Conservation (phyloP, 2,329 filamentous ascomycete species). For the Botrytis fragariae region DNA sequence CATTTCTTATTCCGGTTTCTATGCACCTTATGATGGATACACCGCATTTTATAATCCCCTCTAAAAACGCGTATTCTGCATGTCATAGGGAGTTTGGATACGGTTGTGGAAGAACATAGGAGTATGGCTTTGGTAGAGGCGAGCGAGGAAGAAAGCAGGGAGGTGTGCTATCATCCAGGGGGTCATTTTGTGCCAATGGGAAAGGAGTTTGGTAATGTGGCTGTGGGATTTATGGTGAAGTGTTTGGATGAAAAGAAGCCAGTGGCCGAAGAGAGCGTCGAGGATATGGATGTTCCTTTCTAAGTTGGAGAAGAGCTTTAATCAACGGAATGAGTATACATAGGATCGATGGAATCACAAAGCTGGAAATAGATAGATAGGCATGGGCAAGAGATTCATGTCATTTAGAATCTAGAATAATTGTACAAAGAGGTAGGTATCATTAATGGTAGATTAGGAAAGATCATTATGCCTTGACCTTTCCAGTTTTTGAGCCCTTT, state of each 20-base stretch:
- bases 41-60: conserved; percentile 70
- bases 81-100: conserved; percentile 79
- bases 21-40: conserved; percentile 59
- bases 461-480: conserved; percentile 32
- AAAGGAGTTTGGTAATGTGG: conserved; percentile 74
- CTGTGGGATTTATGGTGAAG: conserved; percentile 69
- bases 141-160: conserved; percentile 39
- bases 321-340: conserved; percentile 3
- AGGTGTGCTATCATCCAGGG: conserved; percentile 70
- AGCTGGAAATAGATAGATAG: conserved; percentile 19
- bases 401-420: conserved; percentile 38
- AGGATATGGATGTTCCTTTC: conserved; percentile 70
- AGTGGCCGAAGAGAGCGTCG: conserved; percentile 57
- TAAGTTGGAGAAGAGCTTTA: conserved; percentile 31
- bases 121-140: conserved; percentile 64
- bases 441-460: conserved; percentile 20
- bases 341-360: neutral
- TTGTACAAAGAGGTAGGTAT: conserved; percentile 37
- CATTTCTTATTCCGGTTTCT: conserved; percentile 76
- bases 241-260: conserved; percentile 42
- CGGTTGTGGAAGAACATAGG: conserved; percentile 77
- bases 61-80: conserved; percentile 78
- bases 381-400: conserved; percentile 28
- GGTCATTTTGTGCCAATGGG: conserved; percentile 86
- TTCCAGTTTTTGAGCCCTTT: conserved; percentile 40